Evolutionary conservation across 208 protist species (phyloP).

Genomic region (Jaenimonas drosophilae): DNA sequence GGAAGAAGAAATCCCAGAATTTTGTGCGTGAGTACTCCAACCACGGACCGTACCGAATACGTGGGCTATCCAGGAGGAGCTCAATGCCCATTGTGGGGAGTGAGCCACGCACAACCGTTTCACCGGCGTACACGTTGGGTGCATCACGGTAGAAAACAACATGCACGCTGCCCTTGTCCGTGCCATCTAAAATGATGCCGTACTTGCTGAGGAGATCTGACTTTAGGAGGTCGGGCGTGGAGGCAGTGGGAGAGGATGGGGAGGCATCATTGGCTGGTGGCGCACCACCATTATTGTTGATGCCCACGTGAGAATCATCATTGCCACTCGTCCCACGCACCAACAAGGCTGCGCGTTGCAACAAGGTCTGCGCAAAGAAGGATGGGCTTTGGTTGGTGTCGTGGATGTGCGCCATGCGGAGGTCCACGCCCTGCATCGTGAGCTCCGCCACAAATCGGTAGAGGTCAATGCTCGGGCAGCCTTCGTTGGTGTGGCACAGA

Average conservation of each 20-base stretch:
- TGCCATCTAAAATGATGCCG: slow-evolving; percentile 62
- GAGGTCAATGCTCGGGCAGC: slow-evolving; percentile 50
- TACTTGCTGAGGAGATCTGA: slow-evolving; percentile 50
- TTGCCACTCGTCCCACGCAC: too few species aligned
- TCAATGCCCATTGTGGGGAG: slow-evolving; percentile 67
- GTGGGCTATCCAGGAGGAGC: slow-evolving; percentile 59
- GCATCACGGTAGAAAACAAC: slow-evolving; percentile 72
- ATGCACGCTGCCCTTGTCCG: slow-evolving; percentile 54
- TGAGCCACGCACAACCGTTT: slow-evolving; percentile 29
- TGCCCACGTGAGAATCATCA: too few species aligned
- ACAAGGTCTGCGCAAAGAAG: too few species aligned
- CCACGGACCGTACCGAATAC: slow-evolving; percentile 74
- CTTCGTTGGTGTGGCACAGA: slow-evolving; percentile 47
- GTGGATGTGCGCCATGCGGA: slow-evolving; percentile 41
- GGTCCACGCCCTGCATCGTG: slow-evolving; percentile 60
- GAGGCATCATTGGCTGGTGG: too few species aligned
- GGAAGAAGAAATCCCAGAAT: slow-evolving; percentile 72
- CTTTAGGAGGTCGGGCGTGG: slow-evolving; percentile 5
- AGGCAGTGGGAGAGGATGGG: too few species aligned
- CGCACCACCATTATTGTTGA: too few species aligned
- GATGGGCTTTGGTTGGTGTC: too few species aligned
- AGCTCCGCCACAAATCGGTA: slow-evolving; percentile 65
- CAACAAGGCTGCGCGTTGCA: too few species aligned
- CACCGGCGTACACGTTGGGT: slow-evolving; percentile 76
- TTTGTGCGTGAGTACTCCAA: slow-evolving; percentile 72